Evolutionary conservation across 2,329 filamentous ascomycete genomes (phyloP).

Genomic region (Periconia digitata): DNA sequence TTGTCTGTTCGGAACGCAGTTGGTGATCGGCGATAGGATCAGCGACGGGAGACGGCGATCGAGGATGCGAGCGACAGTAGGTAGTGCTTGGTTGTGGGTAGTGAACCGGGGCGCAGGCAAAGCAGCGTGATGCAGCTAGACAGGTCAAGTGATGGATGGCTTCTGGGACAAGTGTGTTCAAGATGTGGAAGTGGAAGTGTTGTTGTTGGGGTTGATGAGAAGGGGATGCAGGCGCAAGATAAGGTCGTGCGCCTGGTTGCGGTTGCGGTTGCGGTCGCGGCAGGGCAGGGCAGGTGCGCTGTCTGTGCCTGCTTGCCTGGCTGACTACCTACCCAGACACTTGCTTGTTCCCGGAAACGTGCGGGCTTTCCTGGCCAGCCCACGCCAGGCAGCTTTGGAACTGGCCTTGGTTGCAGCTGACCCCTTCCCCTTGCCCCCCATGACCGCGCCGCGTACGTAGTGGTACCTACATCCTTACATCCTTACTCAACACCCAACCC

Average conservation of each 20-base stretch:
- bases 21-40: slow-evolving; percentile 38
- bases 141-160: not conserved
- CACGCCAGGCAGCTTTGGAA: not conserved
- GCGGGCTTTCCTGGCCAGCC: slow-evolving; percentile 1
- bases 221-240: slow-evolving; percentile 5
- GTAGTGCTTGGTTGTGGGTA: not conserved
- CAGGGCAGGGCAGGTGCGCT: not conserved
- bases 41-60: slow-evolving; percentile 25
- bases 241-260: slow-evolving; percentile 2
- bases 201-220: slow-evolving; percentile 5
- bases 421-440: no score
- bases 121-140: slow-evolving; percentile 5
- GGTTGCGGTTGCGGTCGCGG: slow-evolving; percentile 4
- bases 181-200: not conserved
- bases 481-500: no score
- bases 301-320: no score
- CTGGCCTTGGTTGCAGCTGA: not conserved
- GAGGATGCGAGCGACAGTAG: slow-evolving; percentile 6
- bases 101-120: no score
- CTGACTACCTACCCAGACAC: not conserved
- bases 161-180: not conserved
- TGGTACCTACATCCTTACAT: no score
- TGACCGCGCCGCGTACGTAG: no score
- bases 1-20: slow-evolving; percentile 23
- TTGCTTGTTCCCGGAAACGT: no score